phyloP scores from a whole-genome alignment of 371 early-diverging fungal genomes.

The Apophysomyces ossiformis region DNA sequence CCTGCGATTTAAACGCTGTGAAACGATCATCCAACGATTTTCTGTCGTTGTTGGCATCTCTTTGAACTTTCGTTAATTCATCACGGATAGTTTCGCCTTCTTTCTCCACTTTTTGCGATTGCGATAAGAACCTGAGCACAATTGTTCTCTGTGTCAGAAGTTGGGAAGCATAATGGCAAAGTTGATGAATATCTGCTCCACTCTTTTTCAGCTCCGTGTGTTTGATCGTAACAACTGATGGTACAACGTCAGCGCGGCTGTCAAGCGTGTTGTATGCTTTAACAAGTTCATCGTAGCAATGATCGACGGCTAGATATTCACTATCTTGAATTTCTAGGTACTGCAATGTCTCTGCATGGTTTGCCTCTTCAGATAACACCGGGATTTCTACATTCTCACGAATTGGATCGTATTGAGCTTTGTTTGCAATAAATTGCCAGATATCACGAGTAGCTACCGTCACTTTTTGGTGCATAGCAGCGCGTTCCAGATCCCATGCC shows the following conservation, averaged over 20 bases:
- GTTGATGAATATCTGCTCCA: slow-evolving; percentile 19
- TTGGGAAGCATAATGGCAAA: slow-evolving; percentile 27
- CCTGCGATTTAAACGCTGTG: slow-evolving; percentile 26
- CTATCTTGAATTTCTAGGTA: not conserved
- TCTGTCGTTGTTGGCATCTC: not conserved
- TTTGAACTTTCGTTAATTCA: slow-evolving; percentile 14
- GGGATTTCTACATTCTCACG: slow-evolving; percentile 9
- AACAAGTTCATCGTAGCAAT: slow-evolving; percentile 17
- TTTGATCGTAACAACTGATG: slow-evolving; percentile 2
- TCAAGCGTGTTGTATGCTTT: slow-evolving; percentile 19
- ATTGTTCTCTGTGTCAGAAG: slow-evolving; percentile 29
- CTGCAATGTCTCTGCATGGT: slow-evolving; percentile 8
- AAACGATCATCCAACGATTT: slow-evolving; percentile 30
- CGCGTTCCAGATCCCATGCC: slow-evolving; percentile 28
- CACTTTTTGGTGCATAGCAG: slow-evolving; percentile 20
- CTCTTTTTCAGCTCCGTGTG: slow-evolving; percentile 15
- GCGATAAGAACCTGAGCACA: slow-evolving; percentile 15
- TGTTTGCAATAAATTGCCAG: slow-evolving; percentile 41
- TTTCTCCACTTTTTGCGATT: slow-evolving; percentile 15
- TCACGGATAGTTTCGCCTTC: slow-evolving; percentile 33
- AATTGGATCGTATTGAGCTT: slow-evolving; percentile 38
- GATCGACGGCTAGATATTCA: slow-evolving; percentile 15
- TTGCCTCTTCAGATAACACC: not conserved
- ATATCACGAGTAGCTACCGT: slow-evolving; percentile 27
- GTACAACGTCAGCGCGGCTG: not conserved